Evolutionary conservation across 2,329 filamentous ascomycete genomes (phyloP).

Genomic region (Moelleriella libera): DNA sequence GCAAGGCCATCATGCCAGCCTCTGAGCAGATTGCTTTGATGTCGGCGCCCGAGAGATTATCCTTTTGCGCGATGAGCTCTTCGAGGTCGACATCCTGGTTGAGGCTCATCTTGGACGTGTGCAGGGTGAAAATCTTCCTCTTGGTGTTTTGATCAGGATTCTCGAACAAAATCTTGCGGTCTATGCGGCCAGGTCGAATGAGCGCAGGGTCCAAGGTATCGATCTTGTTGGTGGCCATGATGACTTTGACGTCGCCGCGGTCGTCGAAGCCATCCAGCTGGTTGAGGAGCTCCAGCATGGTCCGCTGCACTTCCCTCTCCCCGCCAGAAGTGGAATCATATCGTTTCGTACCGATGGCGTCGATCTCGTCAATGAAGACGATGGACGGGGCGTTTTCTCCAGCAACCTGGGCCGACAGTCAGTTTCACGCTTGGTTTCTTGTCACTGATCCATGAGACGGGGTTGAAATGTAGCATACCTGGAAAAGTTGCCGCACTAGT

Average conservation of each 20-base stretch:
- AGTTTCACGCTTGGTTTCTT: conserved; percentile 1
- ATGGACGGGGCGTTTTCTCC: conserved; percentile 94
- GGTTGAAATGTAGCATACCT: conserved; percentile 30
- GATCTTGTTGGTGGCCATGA: conserved; percentile 99
- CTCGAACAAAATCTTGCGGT: conserved; percentile 81
- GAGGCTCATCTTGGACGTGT: conserved; percentile 97
- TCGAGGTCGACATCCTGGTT: conserved; percentile 95
- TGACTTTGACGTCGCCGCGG: conserved; percentile 95
- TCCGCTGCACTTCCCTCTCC: conserved; percentile 93
- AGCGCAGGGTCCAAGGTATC: conserved; percentile 91
- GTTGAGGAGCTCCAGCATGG: conserved; percentile 96
- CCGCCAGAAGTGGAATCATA: conserved; percentile 96
- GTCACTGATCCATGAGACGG: neutral
- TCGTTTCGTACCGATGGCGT: conserved; percentile 96
- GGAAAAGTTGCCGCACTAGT: conserved; percentile 90
- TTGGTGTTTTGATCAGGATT: conserved; percentile 70
- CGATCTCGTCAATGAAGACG: conserved; percentile 98
- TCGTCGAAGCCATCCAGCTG: conserved; percentile 98
- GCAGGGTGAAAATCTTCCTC: conserved; percentile 95
- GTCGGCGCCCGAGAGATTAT: conserved; percentile 90
- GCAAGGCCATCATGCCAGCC: conserved; percentile 82
- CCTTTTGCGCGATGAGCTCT: conserved; percentile 97
- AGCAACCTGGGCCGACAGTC: conserved; percentile 45
- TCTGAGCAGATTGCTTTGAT: conserved; percentile 99
- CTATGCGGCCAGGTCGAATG: conserved; percentile 93